Conservation (phyloP, 345 rosid species). For the Citrus cavaleriei region DNA sequence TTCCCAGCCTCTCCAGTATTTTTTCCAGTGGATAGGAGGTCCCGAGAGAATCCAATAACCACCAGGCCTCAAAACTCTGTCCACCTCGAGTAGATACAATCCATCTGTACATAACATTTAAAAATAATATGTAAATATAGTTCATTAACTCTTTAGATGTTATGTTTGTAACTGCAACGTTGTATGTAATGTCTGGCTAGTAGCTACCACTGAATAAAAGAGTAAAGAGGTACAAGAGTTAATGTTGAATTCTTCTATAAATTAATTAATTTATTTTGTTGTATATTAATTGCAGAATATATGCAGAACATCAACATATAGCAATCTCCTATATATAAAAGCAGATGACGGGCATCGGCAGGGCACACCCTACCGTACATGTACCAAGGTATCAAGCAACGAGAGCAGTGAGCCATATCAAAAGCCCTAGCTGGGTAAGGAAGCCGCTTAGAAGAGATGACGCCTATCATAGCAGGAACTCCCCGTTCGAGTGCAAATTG, state of each 20-base stretch:
- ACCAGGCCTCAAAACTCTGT: slow-evolving; percentile 90
- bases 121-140: too few relatives aligned
- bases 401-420: slow-evolving; percentile 97
- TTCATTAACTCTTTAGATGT: too few relatives aligned
- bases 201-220: too few relatives aligned
- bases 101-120: slow-evolving; percentile 49
- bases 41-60: slow-evolving; percentile 98
- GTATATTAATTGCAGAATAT: too few relatives aligned
- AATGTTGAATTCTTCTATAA: too few relatives aligned
- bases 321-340: too few relatives aligned
- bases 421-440: slow-evolving; percentile 96
- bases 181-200: too few relatives aligned
- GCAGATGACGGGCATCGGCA: too few relatives aligned
- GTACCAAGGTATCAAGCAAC: slow-evolving; percentile 92
- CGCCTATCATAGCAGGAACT: slow-evolving; percentile 90
- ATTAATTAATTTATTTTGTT: too few relatives aligned
- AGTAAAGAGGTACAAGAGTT: too few relatives aligned
- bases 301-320: too few relatives aligned
- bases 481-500: slow-evolving; percentile 96
- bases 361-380: slow-evolving; percentile 41
- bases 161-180: too few relatives aligned
- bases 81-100: slow-evolving; percentile 79
- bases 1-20: slow-evolving; percentile 93
- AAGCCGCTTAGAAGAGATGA: slow-evolving; percentile 82
- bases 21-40: slow-evolving; percentile 91